phyloP scores from a whole-genome alignment of 768 basidiomycete species.

The Paxillus ammoniavirescens region DNA sequence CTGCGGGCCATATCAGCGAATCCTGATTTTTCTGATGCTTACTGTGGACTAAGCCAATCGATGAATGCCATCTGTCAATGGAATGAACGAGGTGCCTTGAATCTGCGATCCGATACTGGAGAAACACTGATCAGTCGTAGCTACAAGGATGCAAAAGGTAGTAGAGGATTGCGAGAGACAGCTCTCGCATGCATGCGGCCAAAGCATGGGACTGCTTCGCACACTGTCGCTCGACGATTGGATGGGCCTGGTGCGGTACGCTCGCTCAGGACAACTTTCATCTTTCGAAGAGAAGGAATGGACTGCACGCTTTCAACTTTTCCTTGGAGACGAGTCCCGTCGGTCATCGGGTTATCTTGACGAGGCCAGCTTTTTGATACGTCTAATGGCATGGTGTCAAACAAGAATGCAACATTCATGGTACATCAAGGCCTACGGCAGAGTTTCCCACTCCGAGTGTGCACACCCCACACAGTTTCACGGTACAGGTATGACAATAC shows the following conservation, averaged over 20 bases:
- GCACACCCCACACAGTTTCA: constrained; percentile 4
- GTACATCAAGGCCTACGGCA: constrained; percentile 40
- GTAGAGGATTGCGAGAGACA: constrained; percentile 38
- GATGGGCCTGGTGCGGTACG: constrained; percentile 34
- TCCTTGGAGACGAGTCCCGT: constrained; percentile 24
- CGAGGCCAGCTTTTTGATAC: constrained; percentile 45
- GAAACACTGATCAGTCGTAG: constrained; percentile 10
- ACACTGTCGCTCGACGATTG: constrained; percentile 34
- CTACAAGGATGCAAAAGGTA: constrained; percentile 37
- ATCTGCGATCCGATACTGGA: constrained; percentile 1
- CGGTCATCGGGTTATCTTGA: constrained; percentile 24
- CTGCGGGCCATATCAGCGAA: constrained; percentile 41
- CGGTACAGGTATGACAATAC: constrained; percentile 11
- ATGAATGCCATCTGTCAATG: constrained; percentile 48
- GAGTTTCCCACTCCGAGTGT: constrained; percentile 17
- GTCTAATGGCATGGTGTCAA: constrained; percentile 43
- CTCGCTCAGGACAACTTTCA: constrained; percentile 24
- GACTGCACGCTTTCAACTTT: constrained; percentile 29
- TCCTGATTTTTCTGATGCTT: constrained; percentile 44
- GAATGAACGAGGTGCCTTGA: constrained; percentile 34
- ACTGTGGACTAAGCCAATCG: constrained; percentile 47
- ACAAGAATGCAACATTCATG: constrained; percentile 41
- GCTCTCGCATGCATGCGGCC: constrained; percentile 30
- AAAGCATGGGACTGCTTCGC: constrained; percentile 30
- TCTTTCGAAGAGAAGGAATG: constrained; percentile 28